phyloP scores from a whole-genome alignment of 805 yeast genomes.

The Candida bentonensis region DNA sequence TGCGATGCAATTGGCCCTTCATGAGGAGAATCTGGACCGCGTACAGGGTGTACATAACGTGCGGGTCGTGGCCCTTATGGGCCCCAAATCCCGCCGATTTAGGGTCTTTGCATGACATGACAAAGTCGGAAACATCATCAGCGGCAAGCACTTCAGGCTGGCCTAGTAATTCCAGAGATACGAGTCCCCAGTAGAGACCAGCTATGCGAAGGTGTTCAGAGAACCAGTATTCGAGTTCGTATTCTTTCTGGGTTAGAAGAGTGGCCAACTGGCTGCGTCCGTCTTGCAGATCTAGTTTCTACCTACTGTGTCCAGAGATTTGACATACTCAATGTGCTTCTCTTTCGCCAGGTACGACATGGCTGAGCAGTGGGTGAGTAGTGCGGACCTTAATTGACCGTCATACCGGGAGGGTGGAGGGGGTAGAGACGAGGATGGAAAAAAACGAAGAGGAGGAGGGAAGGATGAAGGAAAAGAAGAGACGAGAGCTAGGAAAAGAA shows the following conservation, averaged over 20 bases:
- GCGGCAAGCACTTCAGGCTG: slow-evolving; percentile 43
- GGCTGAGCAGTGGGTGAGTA: neutral
- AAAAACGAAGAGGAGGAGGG: too few species aligned
- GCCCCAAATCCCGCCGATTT: slow-evolving; percentile 65
- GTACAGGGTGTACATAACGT: slow-evolving; percentile 68
- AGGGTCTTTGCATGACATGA: slow-evolving; percentile 44
- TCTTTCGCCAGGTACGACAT: slow-evolving; percentile 18
- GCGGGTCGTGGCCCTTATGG: slow-evolving; percentile 81
- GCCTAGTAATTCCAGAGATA: slow-evolving; percentile 51
- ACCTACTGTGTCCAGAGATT: slow-evolving; percentile 31
- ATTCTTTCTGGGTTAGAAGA: slow-evolving; percentile 26
- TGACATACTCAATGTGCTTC: slow-evolving; percentile 48
- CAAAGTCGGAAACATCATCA: slow-evolving; percentile 52
- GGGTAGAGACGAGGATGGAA: too few species aligned
- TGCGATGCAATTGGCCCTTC: slow-evolving; percentile 40
- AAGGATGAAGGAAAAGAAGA: too few species aligned
- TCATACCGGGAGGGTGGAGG: too few species aligned
- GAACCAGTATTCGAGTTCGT: slow-evolving; percentile 69
- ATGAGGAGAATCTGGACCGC: slow-evolving; percentile 70
- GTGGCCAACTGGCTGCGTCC: too few species aligned
- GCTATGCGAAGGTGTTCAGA: slow-evolving; percentile 78
- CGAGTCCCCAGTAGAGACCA: slow-evolving; percentile 92
- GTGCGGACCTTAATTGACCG: too few species aligned
- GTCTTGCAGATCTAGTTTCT: neutral
- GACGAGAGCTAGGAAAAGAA: too few species aligned